phyloP scores from a whole-genome alignment of 1,139 yeast genomes.

The Sugiyamaella japonica region DNA sequence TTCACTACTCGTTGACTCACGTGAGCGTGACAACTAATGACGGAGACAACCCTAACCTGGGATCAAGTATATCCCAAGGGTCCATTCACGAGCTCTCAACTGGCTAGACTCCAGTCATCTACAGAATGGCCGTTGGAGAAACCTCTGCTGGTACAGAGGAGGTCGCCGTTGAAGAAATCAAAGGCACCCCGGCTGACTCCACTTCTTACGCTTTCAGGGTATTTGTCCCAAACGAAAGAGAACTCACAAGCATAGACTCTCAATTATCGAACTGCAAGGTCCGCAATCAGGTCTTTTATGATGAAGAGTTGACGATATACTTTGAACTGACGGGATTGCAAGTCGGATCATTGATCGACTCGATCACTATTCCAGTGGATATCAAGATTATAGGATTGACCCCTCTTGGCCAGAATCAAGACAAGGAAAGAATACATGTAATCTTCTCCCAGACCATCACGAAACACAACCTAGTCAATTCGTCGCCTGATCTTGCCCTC shows the following conservation, averaged over 20 bases:
- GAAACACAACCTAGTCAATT: constrained; percentile 19
- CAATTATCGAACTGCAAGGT: neutral
- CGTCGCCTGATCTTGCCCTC: constrained; percentile 22
- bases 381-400: constrained; percentile 23
- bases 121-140: neutral
- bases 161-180: too few species aligned
- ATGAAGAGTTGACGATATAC: constrained; percentile 28
- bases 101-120: too few species aligned
- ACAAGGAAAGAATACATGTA: constrained; percentile 18
- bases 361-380: constrained; percentile 24
- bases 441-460: constrained; percentile 25
- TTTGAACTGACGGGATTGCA: constrained; percentile 20
- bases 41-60: neutral
- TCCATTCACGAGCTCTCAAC: too few species aligned
- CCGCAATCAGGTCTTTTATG: constrained; percentile 26
- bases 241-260: too few species aligned
- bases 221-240: neutral
- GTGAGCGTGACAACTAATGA: neutral
- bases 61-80: too few species aligned
- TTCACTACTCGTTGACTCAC: constrained; percentile 1
- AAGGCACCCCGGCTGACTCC: neutral
- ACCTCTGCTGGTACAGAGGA: neutral
- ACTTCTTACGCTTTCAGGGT: neutral
- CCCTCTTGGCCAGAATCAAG: constrained; percentile 8
- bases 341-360: constrained; percentile 16